Evolutionary conservation across 2,329 filamentous ascomycete species (phyloP).

Genomic region (Calonectria pseudoturangicola): DNA sequence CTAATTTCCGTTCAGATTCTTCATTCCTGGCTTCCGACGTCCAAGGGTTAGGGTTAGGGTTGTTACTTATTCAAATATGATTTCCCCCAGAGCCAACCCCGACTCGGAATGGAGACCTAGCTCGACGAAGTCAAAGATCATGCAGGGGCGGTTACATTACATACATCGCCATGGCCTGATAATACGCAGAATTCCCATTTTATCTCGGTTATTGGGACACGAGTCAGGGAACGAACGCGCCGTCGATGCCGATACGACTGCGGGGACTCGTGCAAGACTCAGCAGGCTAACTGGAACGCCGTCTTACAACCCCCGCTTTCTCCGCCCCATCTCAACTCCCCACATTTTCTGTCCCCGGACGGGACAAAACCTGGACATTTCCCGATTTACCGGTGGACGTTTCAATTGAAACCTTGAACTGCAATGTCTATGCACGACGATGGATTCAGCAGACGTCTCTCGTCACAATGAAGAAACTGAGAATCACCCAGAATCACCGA

Average conservation of each 20-base stretch:
- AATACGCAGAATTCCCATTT: neutral
- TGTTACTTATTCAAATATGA: too few relatives aligned
- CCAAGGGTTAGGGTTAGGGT: too few relatives aligned
- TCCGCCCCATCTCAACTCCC: conserved; percentile 24
- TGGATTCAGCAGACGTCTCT: conserved; percentile 12
- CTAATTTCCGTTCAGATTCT: too few relatives aligned
- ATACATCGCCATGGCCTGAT: neutral
- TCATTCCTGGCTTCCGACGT: too few relatives aligned
- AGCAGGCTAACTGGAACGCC: neutral
- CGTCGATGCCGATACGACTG: neutral
- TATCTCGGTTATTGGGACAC: conserved; percentile 12
- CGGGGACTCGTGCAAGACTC: conserved; percentile 1
- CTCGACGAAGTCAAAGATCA: neutral
- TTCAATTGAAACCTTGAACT: neutral
- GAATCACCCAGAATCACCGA: neutral
- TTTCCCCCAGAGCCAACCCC: too few relatives aligned
- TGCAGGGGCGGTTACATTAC: neutral
- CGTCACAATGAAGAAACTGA: neutral
- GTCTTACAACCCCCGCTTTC: conserved; percentile 31
- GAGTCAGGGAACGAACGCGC: conserved; percentile 3
- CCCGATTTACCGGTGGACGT: conserved; percentile 39
- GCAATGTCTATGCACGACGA: neutral
- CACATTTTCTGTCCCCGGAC: conserved; percentile 2
- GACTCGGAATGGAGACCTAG: too few relatives aligned
- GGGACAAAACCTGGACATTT: conserved; percentile 40